phyloP scores from a whole-genome alignment of 2,329 filamentous ascomycete species.

The Sclerotinia nivalis region DNA sequence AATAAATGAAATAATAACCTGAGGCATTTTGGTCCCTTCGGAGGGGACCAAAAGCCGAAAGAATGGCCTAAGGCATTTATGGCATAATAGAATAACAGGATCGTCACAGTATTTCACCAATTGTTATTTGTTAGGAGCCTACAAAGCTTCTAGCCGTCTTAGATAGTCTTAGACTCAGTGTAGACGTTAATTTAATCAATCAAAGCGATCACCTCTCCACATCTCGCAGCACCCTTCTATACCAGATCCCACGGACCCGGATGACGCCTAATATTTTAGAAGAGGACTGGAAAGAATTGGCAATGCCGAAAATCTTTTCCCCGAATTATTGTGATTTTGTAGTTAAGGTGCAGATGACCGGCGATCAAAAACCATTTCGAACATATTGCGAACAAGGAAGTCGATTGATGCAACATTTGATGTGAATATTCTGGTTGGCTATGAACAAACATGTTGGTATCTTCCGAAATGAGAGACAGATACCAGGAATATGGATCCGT shows the following conservation, averaged over 20 bases:
- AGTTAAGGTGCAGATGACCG: neutral
- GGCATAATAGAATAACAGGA: no score
- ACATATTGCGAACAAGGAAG: neutral
- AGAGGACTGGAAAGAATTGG: neutral
- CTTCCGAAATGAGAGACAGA: neutral
- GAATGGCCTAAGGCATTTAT: no score
- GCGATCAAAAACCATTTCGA: neutral
- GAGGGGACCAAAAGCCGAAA: no score
- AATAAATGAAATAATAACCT: no score
- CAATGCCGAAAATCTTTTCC: neutral
- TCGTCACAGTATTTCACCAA: no score
- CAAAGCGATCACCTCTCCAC: neutral
- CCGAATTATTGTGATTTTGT: neutral
- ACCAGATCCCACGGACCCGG: neutral
- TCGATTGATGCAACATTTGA: neutral
- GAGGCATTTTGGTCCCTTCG: no score
- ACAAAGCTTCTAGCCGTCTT: no score
- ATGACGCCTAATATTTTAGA: no score
- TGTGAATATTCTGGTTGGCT: neutral
- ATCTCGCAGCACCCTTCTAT: neutral
- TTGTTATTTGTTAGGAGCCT: no score
- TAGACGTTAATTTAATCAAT: no score
- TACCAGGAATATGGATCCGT: neutral
- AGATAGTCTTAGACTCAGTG: no score
- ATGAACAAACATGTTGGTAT: neutral